A percentile compares a stretch with the other conserved stretches of the same genome.
Evolutionary conservation across 2,329 filamentous ascomycete species (phyloP).

Genomic region (Alternaria burnsii): DNA sequence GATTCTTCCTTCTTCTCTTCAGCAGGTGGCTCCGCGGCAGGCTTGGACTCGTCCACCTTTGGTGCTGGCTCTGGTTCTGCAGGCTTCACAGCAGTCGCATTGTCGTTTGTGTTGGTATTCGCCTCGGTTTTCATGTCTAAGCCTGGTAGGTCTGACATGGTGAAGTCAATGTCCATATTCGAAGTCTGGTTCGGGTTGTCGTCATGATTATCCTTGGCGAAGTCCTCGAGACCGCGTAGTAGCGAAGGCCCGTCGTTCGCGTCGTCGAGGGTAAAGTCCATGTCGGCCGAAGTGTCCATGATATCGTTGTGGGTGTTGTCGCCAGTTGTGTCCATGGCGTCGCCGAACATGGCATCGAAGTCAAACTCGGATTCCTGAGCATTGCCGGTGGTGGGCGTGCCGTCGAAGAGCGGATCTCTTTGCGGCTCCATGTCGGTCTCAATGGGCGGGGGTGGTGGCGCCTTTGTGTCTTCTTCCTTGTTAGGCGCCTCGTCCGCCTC

Average conservation of each 20-base stretch:
- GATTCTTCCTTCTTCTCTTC: slow-evolving; percentile 13
- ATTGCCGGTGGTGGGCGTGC: slow-evolving; percentile 39
- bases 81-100: slow-evolving; percentile 14
- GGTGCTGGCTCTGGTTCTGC: slow-evolving; percentile 8
- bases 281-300: slow-evolving; percentile 39
- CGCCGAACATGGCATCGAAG: slow-evolving; percentile 49
- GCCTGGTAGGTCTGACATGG: slow-evolving; percentile 44
- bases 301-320: slow-evolving; percentile 30
- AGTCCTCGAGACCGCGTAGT: slow-evolving; percentile 49
- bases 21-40: slow-evolving; percentile 14
- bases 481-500: slow-evolving; percentile 20
- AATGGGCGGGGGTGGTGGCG: slow-evolving; percentile 19
- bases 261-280: slow-evolving; percentile 48
- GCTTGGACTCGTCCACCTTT: slow-evolving; percentile 18
- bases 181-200: slow-evolving; percentile 22
- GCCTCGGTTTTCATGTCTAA: slow-evolving; percentile 21
- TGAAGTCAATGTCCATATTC: slow-evolving; percentile 41
- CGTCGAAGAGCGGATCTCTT: slow-evolving; percentile 44
- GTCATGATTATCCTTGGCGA: slow-evolving; percentile 40
- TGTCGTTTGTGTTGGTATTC: background rate
- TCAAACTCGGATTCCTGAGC: slow-evolving; percentile 51
- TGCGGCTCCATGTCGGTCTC: slow-evolving; percentile 25
- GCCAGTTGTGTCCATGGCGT: slow-evolving; percentile 37
- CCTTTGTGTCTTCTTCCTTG: slow-evolving; percentile 21
- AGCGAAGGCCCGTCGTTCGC: slow-evolving; percentile 39